These are phyloP conservation scores for Gentiana straminea DNA, from an alignment of 257 asterid species.

Conservation along the genomic window DNA sequence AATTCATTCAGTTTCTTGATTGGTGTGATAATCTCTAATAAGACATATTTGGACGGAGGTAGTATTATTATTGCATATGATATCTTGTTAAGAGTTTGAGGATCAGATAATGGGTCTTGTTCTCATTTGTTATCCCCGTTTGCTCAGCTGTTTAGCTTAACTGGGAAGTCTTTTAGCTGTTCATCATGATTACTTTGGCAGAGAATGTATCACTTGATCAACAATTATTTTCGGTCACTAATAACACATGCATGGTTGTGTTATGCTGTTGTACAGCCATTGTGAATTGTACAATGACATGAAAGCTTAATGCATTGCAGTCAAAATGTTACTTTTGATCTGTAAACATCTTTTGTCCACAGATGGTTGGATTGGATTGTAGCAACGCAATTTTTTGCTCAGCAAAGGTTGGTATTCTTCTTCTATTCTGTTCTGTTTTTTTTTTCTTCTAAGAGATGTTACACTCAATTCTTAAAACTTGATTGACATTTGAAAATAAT, in stretches of 20 bases:
- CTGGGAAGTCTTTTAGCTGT: too few species aligned
- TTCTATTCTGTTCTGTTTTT: neutral
- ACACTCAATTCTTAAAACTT: too few species aligned
- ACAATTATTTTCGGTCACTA: too few species aligned
- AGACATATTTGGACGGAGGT: too few species aligned
- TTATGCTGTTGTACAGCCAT: conserved; percentile 10
- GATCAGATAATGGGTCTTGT: too few species aligned
- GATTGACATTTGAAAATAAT: too few species aligned
- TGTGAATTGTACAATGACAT: conserved; percentile 9
- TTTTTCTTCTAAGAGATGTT: neutral
- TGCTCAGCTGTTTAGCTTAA: too few species aligned
- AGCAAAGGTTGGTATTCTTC: conserved; percentile 62
- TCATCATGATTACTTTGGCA: too few species aligned
- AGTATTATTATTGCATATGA: too few species aligned
- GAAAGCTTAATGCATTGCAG: conserved; percentile 10
- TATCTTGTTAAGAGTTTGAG: too few species aligned
- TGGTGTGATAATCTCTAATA: neutral
- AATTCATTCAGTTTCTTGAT: neutral
- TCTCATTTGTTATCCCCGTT: too few species aligned
- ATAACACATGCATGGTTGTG: neutral
- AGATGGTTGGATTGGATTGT: conserved; percentile 94
- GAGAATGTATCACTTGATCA: too few species aligned
- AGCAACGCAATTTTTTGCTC: conserved; percentile 86
- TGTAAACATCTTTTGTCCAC: conserved; percentile 12
- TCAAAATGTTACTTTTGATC: neutral